Evolutionary conservation across 352 stramenopile species (phyloP), one percentile per base, ranked within the genome.

Genomic region (Globisporangium paddicum): DNA sequence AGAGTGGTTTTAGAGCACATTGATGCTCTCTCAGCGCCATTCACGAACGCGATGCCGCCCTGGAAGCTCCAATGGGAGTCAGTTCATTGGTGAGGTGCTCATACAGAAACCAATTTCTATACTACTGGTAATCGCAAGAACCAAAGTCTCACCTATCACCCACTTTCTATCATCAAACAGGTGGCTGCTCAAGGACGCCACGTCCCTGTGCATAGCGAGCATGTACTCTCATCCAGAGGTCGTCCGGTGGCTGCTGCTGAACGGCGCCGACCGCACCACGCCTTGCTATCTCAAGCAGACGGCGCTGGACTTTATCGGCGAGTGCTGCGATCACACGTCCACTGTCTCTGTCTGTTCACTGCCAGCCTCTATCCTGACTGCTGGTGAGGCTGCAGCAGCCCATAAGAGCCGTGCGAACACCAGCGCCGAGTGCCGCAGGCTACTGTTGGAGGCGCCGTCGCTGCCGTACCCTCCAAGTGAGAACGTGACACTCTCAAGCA

Each of bases 11-110:
- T 76, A 21, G 63, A 58, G 21, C 78, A 85, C 35, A 79, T 86
- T 18, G 73, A 86, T 4, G 61, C 68, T 35, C 57, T 89, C 21
- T 87, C 74, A 11, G 58, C 66, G 19, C 66, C 79, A 4, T 89
- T 91, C 54, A 82, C 73, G 16, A 71, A 71, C 57, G 38, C 54
- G 2, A 83, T 89, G 75, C 75, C 75, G 10, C 23, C 63, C 19
- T 86, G 74, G 73, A 72, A 81, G 46, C 66, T 89, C 41, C 71
- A 89, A 49, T 88, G 77, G 72, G 81, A 90, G 60, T 83, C 73
- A 1, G 58, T 84, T 50, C 69, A 90, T 58, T 90, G 81, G 81
- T 80, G 30, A 13, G 49, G n/a, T n/a, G n/a, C n/a, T 46, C 8
- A 47, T 19, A 26, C 28, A 32, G 3, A 6, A 32, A 32, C 28